These are phyloP conservation scores for Saccharomycopsis oosterbeekiorum DNA, from an alignment of 805 yeast species.

Conservation along the genomic window DNA sequence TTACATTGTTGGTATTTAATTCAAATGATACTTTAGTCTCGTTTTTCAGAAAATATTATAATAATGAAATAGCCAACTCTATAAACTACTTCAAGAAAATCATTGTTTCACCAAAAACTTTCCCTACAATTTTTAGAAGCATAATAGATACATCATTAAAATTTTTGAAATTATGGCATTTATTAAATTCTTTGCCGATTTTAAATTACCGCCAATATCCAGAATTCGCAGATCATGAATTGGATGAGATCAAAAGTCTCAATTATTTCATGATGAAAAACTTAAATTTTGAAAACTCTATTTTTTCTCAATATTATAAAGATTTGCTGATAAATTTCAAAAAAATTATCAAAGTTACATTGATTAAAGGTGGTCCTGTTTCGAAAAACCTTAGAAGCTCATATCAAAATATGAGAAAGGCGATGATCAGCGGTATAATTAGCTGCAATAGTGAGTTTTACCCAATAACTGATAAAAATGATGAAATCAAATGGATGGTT, in stretches of 20 bases:
- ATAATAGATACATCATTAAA: slow-evolving; percentile 7
- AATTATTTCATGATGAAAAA: slow-evolving; percentile 9
- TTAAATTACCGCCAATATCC: neutral
- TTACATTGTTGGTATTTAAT: slow-evolving; percentile 13
- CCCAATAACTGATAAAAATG: slow-evolving; percentile 7
- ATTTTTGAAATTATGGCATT: slow-evolving; percentile 3
- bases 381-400: slow-evolving; percentile 34
- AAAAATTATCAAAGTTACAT: slow-evolving; percentile 31
- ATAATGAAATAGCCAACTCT: slow-evolving; percentile 4
- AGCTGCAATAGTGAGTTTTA: slow-evolving; percentile 3
- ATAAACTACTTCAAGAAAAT: slow-evolving; percentile 11
- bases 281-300: slow-evolving; percentile 2
- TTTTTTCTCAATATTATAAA: slow-evolving; percentile 26
- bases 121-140: slow-evolving; percentile 9
- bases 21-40: slow-evolving; percentile 13
- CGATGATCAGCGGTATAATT: slow-evolving; percentile 24
- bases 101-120: slow-evolving; percentile 15
- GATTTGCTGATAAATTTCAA: slow-evolving; percentile 27
- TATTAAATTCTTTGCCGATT: slow-evolving; percentile 4
- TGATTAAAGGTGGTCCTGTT: slow-evolving; percentile 39
- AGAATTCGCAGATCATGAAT: neutral
- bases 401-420: slow-evolving; percentile 25
- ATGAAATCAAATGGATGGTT: slow-evolving; percentile 16
- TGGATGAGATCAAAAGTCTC: slow-evolving; percentile 2
- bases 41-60: slow-evolving; percentile 8